Evolutionary conservation across 192 early-diverging fungal genomes (phyloP).

Genomic region (Funneliformis mosseae): DNA sequence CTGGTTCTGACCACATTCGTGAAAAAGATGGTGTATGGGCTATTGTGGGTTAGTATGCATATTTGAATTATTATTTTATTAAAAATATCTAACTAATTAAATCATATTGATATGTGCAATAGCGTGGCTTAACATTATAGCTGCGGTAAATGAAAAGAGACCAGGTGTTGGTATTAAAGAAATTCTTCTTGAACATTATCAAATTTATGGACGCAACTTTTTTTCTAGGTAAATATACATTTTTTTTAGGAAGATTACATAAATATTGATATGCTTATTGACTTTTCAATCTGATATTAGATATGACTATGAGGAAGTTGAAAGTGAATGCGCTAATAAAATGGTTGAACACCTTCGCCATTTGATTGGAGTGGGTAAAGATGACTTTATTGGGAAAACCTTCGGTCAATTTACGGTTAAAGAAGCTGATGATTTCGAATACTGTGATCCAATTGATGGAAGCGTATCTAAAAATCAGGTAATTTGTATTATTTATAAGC

Average conservation of each 20-base stretch:
- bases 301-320: constrained; percentile 98
- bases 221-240: constrained; percentile 66
- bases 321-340: constrained; percentile 69
- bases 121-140: constrained; percentile 97
- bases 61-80: no score
- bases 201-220: constrained; percentile 93
- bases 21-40: constrained; percentile 99
- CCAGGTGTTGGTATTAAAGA: constrained; percentile 66
- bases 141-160: constrained; percentile 63
- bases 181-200: constrained; percentile 81
- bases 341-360: constrained; percentile 77
- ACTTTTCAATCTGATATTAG: constrained; percentile 40
- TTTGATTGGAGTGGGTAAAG: constrained; percentile 46
- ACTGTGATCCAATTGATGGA: constrained; percentile 91
- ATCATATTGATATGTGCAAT: no score
- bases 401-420: constrained; percentile 67
- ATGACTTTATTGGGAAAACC: constrained; percentile 62
- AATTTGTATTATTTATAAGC: constrained; percentile 9
- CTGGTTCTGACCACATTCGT: constrained; percentile 97
- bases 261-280: neutral
- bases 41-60: constrained; percentile 64
- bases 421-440: constrained; percentile 86
- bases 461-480: constrained; percentile 81
- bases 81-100: no score
- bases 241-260: neutral